Evolutionary conservation across 345 rosid genomes (phyloP).

Genomic region (Lenwebbia sp.): DNA sequence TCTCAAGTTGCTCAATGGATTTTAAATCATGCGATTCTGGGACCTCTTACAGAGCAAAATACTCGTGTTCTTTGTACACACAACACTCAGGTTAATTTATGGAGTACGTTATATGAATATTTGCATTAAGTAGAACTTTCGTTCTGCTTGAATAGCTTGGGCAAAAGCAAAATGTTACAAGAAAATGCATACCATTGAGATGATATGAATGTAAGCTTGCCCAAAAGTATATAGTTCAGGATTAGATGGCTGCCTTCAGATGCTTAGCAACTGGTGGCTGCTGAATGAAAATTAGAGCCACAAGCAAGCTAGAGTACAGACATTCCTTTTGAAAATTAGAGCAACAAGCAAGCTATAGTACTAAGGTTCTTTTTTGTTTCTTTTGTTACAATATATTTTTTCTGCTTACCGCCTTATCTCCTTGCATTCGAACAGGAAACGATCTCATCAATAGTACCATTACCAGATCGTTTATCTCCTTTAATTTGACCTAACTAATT

Average conservation of each 20-base stretch:
- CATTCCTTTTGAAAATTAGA: background rate
- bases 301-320: background rate
- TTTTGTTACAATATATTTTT: background rate
- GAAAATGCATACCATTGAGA: background rate
- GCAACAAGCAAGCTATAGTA: background rate
- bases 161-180: background rate
- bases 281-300: background rate
- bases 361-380: background rate
- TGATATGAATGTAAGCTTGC: background rate
- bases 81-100: constrained; percentile 52
- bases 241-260: background rate
- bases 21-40: constrained; percentile 54
- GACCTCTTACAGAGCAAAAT: constrained; percentile 45
- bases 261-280: background rate
- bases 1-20: constrained; percentile 85
- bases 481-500: background rate
- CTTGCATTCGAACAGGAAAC: background rate
- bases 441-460: background rate
- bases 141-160: background rate
- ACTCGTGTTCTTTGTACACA: constrained; percentile 82
- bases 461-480: background rate
- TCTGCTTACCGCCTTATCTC: background rate
- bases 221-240: background rate
- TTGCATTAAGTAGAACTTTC: background rate
- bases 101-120: background rate